phyloP scores from a whole-genome alignment of 176 grass and related monocot genomes.

The Pharus latifolius region DNA sequence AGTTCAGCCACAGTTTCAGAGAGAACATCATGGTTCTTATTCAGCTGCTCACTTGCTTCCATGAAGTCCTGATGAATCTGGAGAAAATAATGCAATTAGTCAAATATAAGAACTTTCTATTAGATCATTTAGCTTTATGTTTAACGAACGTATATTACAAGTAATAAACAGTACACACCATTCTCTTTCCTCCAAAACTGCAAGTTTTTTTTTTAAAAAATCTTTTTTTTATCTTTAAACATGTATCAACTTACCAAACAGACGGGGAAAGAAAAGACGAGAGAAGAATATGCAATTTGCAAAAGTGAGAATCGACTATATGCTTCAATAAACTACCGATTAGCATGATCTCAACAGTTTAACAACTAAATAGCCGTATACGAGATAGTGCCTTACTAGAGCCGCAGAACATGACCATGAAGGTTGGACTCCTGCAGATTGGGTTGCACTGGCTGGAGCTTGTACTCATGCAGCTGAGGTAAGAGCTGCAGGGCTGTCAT shows the following conservation, averaged over 20 bases:
- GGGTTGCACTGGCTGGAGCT: constrained; percentile 54
- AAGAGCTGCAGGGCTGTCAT: constrained; percentile 32
- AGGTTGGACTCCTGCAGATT: constrained; percentile 43
- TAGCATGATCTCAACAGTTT: too few species aligned
- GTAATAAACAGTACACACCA: too few species aligned
- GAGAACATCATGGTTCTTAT: neutral
- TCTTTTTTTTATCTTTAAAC: too few species aligned
- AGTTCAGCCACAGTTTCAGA: neutral
- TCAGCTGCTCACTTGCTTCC: neutral
- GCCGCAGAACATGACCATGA: constrained; percentile 31
- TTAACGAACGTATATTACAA: neutral
- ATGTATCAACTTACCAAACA: too few species aligned
- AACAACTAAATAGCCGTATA: neutral
- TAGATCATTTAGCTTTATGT: neutral
- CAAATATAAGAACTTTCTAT: neutral
- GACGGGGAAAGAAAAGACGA: too few species aligned
- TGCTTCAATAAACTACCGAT: neutral
- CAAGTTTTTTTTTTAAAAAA: too few species aligned
- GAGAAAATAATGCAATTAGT: neutral
- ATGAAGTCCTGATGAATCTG: neutral
- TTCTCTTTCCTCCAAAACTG: too few species aligned
- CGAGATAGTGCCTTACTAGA: constrained; percentile 22
- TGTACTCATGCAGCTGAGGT: constrained; percentile 31
- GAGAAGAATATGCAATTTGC: too few species aligned
- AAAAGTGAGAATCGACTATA: too few species aligned